Conservation (phyloP, 345 rosid genomes). For the Eucalyptus pauciflora region DNA sequence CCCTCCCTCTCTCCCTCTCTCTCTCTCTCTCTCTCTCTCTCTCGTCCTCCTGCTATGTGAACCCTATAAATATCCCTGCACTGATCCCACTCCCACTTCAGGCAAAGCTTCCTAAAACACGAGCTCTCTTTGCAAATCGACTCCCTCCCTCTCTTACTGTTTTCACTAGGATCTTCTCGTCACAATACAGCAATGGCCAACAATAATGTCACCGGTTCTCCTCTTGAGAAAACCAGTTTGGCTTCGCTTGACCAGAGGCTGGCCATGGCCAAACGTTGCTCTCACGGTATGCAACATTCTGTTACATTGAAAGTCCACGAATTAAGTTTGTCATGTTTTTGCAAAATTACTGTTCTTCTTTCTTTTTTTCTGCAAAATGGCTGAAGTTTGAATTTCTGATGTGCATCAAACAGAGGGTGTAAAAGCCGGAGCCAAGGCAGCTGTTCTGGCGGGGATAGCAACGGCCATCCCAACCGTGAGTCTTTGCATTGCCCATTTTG, state of each 20-base stretch:
- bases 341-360: background rate
- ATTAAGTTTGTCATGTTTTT: background rate
- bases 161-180: background rate
- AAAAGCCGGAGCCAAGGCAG: slow-evolving; percentile 82
- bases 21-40: background rate
- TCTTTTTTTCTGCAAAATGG: background rate
- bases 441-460: slow-evolving; percentile 49
- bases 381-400: background rate
- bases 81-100: background rate
- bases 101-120: background rate
- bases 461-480: slow-evolving; percentile 79
- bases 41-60: background rate
- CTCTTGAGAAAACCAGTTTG: slow-evolving; percentile 26
- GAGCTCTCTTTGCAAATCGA: background rate
- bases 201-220: slow-evolving; percentile 25
- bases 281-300: slow-evolving; percentile 22
- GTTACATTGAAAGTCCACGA: background rate
- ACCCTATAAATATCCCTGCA: background rate
- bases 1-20: background rate
- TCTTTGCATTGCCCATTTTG: background rate
- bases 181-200: slow-evolving; percentile 12
- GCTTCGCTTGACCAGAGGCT: slow-evolving; percentile 47
- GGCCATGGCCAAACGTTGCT: slow-evolving; percentile 51
- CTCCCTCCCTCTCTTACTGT: background rate
- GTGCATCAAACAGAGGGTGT: slow-evolving; percentile 51